Percentiles rank a stretch among this genome's conserved stretches.
Conservation (phyloP, 192 early-diverging fungal species). For the Geranomyces michiganensis region DNA sequence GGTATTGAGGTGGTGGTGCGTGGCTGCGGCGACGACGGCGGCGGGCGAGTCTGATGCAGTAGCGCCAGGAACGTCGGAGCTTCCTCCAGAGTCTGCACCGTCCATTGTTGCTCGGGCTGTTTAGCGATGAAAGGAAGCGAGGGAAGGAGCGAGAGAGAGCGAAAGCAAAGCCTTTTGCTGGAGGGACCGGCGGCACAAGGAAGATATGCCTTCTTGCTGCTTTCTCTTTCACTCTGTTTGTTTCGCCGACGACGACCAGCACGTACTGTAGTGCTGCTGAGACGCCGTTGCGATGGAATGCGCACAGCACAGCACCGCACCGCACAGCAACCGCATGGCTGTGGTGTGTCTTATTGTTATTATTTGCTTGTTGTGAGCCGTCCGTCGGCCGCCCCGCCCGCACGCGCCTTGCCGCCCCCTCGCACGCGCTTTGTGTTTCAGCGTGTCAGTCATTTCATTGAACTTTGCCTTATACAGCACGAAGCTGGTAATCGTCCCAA, state of each 20-base stretch:
- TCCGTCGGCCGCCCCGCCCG: not conserved
- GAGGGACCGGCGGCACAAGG: not conserved
- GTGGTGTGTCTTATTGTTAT: not conserved
- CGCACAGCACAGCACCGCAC: no score
- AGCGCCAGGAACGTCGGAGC: not conserved
- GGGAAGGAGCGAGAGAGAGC: no score
- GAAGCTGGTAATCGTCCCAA: constrained; percentile 52
- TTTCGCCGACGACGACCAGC: no score
- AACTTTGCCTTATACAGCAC: constrained; percentile 10
- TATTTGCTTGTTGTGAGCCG: not conserved
- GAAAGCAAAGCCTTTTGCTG: not conserved
- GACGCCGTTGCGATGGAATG: no score
- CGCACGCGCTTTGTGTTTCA: no score
- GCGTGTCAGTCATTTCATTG: not conserved
- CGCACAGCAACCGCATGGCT: no score
- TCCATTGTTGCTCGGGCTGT: no score
- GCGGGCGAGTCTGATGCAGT: not conserved
- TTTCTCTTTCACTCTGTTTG: not conserved
- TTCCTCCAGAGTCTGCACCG: not conserved
- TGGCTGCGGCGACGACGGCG: not conserved
- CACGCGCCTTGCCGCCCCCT: not conserved
- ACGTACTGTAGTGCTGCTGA: no score
- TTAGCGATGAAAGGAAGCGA: no score
- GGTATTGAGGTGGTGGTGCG: not conserved
- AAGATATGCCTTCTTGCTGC: not conserved